Evolutionary conservation across 768 basidiomycete genomes (phyloP).

Genomic region (Tylopilus felleus): DNA sequence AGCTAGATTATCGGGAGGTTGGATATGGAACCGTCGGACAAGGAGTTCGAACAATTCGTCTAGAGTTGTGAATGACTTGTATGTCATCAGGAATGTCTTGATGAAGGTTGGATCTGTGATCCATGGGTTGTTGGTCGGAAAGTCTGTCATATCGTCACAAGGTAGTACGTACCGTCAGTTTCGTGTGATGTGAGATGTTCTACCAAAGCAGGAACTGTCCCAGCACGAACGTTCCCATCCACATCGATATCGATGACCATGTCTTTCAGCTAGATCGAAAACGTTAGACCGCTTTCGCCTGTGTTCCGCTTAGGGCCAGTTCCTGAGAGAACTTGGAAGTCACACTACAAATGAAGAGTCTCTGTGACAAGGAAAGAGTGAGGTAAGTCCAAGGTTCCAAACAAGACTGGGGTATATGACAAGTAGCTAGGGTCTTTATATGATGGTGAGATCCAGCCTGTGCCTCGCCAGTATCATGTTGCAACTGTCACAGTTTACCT

Average conservation of each 20-base stretch:
- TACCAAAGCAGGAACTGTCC: constrained; percentile 80
- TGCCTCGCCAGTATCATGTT: too few relatives aligned
- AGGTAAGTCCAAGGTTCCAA: too few relatives aligned
- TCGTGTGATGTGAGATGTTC: constrained; percentile 92
- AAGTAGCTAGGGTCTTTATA: too few relatives aligned
- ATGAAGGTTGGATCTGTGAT: constrained; percentile 71
- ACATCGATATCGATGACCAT: constrained; percentile 84
- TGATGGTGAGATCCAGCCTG: too few relatives aligned
- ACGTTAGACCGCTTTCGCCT: too few relatives aligned
- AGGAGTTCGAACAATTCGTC: constrained; percentile 82
- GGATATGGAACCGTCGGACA: constrained; percentile 73
- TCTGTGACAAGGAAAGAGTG: too few relatives aligned
- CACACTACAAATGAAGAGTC: too few relatives aligned
- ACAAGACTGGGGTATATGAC: too few relatives aligned
- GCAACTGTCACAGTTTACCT: too few relatives aligned
- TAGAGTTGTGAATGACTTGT: constrained; percentile 87
- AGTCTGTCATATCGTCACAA: not conserved
- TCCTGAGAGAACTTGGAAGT: too few relatives aligned
- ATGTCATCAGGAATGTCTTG: constrained; percentile 92
- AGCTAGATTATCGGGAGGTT: constrained; percentile 65
- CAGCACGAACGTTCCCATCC: constrained; percentile 81
- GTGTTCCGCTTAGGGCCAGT: too few relatives aligned
- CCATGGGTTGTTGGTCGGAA: constrained; percentile 3
- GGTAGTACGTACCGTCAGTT: constrained; percentile 64
- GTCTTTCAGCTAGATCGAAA: too few relatives aligned